Percentiles rank a stretch among this genome's conserved stretches.
Conservation (phyloP, 176 grass and related monocot genomes). For the Saccharum spontaneum region DNA sequence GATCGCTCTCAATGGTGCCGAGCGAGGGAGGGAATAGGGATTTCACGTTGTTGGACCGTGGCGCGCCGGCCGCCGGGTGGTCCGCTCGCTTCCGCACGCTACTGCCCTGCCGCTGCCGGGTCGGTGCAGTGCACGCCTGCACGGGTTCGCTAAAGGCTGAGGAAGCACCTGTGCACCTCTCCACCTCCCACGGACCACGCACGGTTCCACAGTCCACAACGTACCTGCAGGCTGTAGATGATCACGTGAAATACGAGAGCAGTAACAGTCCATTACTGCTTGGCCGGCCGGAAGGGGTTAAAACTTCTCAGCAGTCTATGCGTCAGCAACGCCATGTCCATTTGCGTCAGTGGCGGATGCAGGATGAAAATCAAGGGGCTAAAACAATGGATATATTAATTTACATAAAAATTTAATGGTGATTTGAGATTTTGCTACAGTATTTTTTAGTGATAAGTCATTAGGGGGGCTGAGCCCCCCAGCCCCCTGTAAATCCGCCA, state of each 20-base stretch:
- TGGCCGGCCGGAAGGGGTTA: neutral
- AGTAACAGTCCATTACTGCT: neutral
- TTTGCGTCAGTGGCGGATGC: no score
- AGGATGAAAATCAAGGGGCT: no score
- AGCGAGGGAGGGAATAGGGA: no score
- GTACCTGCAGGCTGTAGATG: neutral
- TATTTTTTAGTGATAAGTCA: no score
- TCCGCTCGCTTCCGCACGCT: neutral
- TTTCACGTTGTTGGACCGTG: no score
- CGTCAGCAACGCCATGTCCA: neutral
- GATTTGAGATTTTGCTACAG: no score
- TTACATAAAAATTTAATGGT: no score
- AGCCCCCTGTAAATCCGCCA: no score
- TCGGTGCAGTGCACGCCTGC: constrained; percentile 40
- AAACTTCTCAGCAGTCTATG: neutral
- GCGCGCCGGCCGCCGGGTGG: neutral
- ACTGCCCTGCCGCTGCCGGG: neutral
- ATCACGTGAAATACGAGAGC: neutral
- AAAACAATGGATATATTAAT: no score
- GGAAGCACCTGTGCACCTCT: neutral
- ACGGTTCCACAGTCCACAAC: neutral
- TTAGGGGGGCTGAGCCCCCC: no score
- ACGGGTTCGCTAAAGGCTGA: neutral
- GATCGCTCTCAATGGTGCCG: neutral
- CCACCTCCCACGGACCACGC: neutral